A percentile compares a stretch with the other conserved stretches of the same genome.
Evolutionary conservation across 2,329 filamentous ascomycete species (phyloP).

Genomic region (Pezicula rhizophila): DNA sequence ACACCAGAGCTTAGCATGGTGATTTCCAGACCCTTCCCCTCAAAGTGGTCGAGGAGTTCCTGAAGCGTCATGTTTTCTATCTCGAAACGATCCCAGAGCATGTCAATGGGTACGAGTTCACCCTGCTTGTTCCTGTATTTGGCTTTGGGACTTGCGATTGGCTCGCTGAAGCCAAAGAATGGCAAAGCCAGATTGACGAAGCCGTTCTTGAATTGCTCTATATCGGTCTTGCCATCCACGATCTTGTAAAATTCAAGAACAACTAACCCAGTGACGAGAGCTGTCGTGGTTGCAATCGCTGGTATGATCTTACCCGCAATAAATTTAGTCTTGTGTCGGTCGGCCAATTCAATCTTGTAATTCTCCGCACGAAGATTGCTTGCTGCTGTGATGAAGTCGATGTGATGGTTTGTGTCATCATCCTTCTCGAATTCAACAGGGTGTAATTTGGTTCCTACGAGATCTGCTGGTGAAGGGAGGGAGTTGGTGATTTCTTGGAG

Average conservation of each 20-base stretch:
- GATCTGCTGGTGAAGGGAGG: slow-evolving; percentile 70
- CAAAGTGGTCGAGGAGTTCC: slow-evolving; percentile 78
- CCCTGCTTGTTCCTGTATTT: slow-evolving; percentile 76
- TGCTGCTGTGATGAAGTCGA: slow-evolving; percentile 96
- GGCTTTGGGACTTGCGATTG: slow-evolving; percentile 88
- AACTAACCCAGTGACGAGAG: slow-evolving; percentile 88
- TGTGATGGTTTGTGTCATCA: slow-evolving; percentile 95
- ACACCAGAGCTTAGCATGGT: slow-evolving; percentile 97
- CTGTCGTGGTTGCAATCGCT: slow-evolving; percentile 94
- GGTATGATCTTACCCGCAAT: slow-evolving; percentile 99
- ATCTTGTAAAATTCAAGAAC: slow-evolving; percentile 94
- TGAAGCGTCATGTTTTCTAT: slow-evolving; percentile 76
- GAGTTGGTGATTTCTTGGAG: slow-evolving; percentile 64
- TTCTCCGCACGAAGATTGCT: slow-evolving; percentile 96
- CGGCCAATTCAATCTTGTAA: slow-evolving; percentile 90
- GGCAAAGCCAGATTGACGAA: slow-evolving; percentile 95
- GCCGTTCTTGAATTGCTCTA: slow-evolving; percentile 99
- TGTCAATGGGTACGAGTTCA: slow-evolving; percentile 74
- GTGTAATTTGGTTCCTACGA: slow-evolving; percentile 82
- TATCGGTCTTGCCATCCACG: slow-evolving; percentile 89
- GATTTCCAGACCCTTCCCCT: slow-evolving; percentile 72
- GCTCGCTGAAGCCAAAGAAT: slow-evolving; percentile 98
- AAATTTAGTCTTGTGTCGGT: slow-evolving; percentile 98
- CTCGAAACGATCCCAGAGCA: slow-evolving; percentile 97
- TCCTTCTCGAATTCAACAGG: slow-evolving; percentile 99